Conservation (phyloP, 805 yeast species). For the Ogataea chonburiensis region DNA sequence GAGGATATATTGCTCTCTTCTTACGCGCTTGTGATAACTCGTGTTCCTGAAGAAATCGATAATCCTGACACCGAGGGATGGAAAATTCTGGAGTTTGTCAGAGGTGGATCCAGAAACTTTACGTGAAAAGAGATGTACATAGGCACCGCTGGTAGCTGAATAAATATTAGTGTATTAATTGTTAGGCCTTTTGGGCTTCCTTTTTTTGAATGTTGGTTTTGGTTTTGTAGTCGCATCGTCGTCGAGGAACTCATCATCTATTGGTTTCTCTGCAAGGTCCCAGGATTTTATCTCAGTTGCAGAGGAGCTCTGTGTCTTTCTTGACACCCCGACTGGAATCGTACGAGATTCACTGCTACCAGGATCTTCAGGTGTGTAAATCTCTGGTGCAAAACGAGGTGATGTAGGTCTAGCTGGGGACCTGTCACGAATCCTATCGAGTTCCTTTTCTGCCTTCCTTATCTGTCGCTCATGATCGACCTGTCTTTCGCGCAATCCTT, state of each 20-base stretch:
- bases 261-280: conserved; percentile 25
- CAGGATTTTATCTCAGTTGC: conserved; percentile 28
- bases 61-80: conserved; percentile 94
- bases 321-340: conserved; percentile 2
- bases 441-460: conserved; percentile 20
- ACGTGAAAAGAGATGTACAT: conserved; percentile 34
- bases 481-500: conserved; percentile 29
- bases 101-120: conserved; percentile 89
- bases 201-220: conserved; percentile 18
- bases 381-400: background rate
- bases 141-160: conserved; percentile 5
- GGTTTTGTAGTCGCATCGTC: too few species aligned
- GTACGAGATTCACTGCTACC: background rate
- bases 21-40: conserved; percentile 94
- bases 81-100: conserved; percentile 91
- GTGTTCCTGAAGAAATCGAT: conserved; percentile 88
- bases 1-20: conserved; percentile 89
- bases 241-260: conserved; percentile 8
- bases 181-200: conserved; percentile 13
- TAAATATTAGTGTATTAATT: conserved; percentile 10
- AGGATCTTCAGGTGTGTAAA: background rate
- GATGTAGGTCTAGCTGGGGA: background rate
- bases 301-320: conserved; percentile 8
- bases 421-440: conserved; percentile 8
- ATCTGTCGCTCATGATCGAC: conserved; percentile 17